These are phyloP conservation scores for Coemansia sp. DNA, from an alignment of 192 early-diverging fungal species.

Conservation along the genomic window DNA sequence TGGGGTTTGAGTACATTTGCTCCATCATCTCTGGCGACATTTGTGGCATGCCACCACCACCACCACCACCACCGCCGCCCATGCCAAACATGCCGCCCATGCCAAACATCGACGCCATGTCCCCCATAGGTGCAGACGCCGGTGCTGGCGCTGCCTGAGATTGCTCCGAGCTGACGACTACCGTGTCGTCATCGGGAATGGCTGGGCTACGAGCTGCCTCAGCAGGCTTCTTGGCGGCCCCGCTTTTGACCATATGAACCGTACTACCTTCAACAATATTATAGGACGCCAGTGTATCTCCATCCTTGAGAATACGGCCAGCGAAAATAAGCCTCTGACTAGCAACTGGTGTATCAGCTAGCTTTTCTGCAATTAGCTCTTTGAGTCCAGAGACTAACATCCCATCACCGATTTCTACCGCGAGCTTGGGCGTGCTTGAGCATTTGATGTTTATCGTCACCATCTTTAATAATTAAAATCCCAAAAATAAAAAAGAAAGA, in stretches of 20 bases:
- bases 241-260: constrained; percentile 86
- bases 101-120: constrained; percentile 6
- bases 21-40: constrained; percentile 66
- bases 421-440: not conserved
- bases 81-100: constrained; percentile 45
- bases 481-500: not conserved
- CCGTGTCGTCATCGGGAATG: constrained; percentile 14
- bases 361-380: constrained; percentile 61
- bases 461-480: not conserved
- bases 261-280: constrained; percentile 86
- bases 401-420: constrained; percentile 16
- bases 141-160: constrained; percentile 2
- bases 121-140: not conserved
- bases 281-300: constrained; percentile 70
- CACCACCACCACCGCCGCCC: constrained; percentile 58
- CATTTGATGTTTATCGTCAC: constrained; percentile 10
- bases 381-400: constrained; percentile 76
- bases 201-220: constrained; percentile 24
- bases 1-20: constrained; percentile 82
- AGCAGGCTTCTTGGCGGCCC: constrained; percentile 51
- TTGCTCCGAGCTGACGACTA: not conserved
- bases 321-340: constrained; percentile 89
- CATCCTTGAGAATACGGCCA: constrained; percentile 92
- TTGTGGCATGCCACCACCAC: constrained; percentile 62
- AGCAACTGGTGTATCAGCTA: constrained; percentile 62